Base-by-base conservation (phyloP, 1,284 basidiomycete species). In the Sanghuangporus sanghuang region DNA sequence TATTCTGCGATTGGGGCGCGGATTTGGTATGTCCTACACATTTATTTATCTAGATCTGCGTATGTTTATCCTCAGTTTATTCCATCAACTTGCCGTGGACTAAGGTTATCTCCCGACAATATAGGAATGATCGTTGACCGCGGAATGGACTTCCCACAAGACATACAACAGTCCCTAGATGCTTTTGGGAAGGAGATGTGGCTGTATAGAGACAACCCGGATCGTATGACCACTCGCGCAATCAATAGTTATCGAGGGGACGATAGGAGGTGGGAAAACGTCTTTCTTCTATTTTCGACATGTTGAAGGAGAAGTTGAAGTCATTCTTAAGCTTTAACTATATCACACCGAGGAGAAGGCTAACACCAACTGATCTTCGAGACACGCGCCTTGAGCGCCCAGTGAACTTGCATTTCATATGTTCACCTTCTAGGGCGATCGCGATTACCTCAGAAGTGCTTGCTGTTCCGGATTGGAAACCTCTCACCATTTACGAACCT, bases 81-180 rank as follows among this genome's bases (percentile, higher is more conserved):
- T 56, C 18, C 44, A 38, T 52, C 35, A n/a, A 14, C 6, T 18
- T 27, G 39, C 32, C 40, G n/a, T 42, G 11, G 66, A 70, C 6
- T 67, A 58, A 91, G 90, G 90, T 75, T 93, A 7, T 78, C 85
- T 1, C 73, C 89, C 1, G 68, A 78, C 8, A 72, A 81, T 54
- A 74, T 95, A 38, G 90, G 89, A 16, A 92, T 96, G 87, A 82
- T 98, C 64, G 77, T 96, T 52, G 95, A 98, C 75, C 80, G 80
- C 71, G 95, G 95, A 3, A 64, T 75, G 44, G 95, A 97, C 73
- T 96, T 95, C 72, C 87, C 90, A 9, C 62, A 70, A 1, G 67
- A 78, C 16, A 83, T 93, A 52, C 81, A 87, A 67, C 67, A 75
- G 2, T 75, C 78, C 42, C 79, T 97, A 2, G 76, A 86, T 57